Conservation (phyloP, 2,329 filamentous ascomycete genomes). For the Hypomyces perniciosus region DNA sequence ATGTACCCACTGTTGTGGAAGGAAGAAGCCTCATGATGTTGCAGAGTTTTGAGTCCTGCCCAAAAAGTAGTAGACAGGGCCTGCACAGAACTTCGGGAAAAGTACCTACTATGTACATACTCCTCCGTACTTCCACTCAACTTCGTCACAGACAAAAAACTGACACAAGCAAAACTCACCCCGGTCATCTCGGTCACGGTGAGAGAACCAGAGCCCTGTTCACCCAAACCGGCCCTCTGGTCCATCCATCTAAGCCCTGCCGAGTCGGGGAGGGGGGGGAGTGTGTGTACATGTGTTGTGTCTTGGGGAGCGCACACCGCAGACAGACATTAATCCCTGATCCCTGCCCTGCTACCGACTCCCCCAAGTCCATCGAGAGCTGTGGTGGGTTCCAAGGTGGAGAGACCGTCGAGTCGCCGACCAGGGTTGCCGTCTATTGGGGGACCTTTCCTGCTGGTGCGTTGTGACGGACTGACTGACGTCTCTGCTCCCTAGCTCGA, state of each 20-base stretch:
- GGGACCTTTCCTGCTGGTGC: slow-evolving; percentile 7
- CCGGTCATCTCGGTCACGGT: not conserved
- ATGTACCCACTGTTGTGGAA: too few species aligned
- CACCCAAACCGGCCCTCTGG: slow-evolving; percentile 9
- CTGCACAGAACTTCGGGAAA: not conserved
- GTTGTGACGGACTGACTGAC: slow-evolving; percentile 9
- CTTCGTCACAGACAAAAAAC: slow-evolving; percentile 1
- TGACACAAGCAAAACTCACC: not conserved
- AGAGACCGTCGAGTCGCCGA: not conserved
- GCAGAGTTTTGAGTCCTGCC: too few species aligned
- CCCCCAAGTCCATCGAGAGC: too few species aligned
- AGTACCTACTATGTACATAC: too few species aligned
- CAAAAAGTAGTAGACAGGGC: not conserved
- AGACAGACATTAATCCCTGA: not conserved
- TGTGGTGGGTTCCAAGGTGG: too few species aligned
- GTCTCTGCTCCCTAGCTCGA: slow-evolving; percentile 7
- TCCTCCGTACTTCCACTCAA: too few species aligned
- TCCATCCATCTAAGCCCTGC: slow-evolving; percentile 8
- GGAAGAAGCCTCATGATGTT: too few species aligned
- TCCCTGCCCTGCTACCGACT: too few species aligned
- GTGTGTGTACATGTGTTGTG: not conserved
- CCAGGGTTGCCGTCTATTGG: slow-evolving; percentile 7
- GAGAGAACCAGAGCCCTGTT: not conserved
- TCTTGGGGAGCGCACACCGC: not conserved
- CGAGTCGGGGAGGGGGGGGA: not conserved